phyloP scores from a whole-genome alignment of 352 stramenopile species.

The Phytophthora niederhauseri region DNA sequence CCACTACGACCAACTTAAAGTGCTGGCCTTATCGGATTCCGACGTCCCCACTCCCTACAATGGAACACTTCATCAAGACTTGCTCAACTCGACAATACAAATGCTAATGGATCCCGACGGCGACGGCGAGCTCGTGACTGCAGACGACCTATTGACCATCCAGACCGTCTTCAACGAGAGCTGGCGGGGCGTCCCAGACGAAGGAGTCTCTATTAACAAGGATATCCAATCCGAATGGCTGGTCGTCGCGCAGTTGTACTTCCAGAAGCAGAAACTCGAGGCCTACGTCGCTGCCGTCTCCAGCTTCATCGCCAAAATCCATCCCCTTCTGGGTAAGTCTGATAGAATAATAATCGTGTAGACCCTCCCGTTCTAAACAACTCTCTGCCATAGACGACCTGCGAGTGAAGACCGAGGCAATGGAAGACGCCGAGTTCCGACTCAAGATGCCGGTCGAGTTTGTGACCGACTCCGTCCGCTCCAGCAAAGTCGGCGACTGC shows the following conservation, averaged over 20 bases:
- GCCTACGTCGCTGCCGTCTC: constrained; percentile 40
- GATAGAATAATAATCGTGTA: neutral
- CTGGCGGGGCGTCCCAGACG: constrained; percentile 52
- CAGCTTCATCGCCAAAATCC: constrained; percentile 38
- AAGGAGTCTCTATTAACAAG: constrained; percentile 47
- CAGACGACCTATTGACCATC: constrained; percentile 48
- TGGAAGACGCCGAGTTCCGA: constrained; percentile 64
- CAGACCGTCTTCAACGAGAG: constrained; percentile 56
- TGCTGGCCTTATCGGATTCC: constrained; percentile 47
- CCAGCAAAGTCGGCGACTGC: constrained; percentile 66
- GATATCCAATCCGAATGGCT: constrained; percentile 53
- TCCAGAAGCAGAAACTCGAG: constrained; percentile 49
- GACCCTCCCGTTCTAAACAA: neutral
- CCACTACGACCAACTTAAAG: constrained; percentile 35
- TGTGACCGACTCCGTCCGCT: constrained; percentile 54
- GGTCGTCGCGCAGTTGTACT: constrained; percentile 49
- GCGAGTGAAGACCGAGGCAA: constrained; percentile 41
- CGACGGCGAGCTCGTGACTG: constrained; percentile 37
- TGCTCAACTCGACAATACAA: constrained; percentile 54
- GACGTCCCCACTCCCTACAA: constrained; percentile 62
- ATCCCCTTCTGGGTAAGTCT: constrained; percentile 43
- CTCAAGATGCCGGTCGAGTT: constrained; percentile 67
- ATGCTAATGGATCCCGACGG: constrained; percentile 54
- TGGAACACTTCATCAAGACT: constrained; percentile 37
- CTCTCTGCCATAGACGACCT: constrained; percentile 33